Base-by-base conservation (phyloP, 2,329 filamentous ascomycete genomes). In the Iodosphaeria phyllophila region DNA sequence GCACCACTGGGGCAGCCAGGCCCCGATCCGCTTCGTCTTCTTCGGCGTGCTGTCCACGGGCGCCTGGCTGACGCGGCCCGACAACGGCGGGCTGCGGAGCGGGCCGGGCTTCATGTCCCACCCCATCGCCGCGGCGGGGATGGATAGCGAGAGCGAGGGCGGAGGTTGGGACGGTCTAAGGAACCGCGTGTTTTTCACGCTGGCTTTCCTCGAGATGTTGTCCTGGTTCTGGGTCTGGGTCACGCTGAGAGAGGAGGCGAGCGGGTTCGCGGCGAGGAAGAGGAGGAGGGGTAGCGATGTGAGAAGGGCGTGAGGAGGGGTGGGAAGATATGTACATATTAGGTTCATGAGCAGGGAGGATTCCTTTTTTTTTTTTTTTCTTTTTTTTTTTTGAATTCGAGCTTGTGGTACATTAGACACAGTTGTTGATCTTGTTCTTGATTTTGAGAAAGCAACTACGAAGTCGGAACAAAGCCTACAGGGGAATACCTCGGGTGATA, bases 171-270 rank as follows among this genome's bases (percentile, higher is more conserved):
- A 83, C 32, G 64, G 66, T 13, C 49, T 92, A 38, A 82, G 84
- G 54, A 92, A 91, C 44, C 67, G 80, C 25, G 56, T 92, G 20
- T 68, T 92, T 20, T 91, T 93, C 44, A 72, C 76, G 1, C 89
- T 82, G 50, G 71, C 70, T 6, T 89, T 92, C 40, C 43, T 92
- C 42, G 84, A 93, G 56, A 67, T 80, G 46, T 58, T 80, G 35
- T 64, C 65, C 32, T 92, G 83, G 80, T 83, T 92, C 48, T 92
- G 83, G 83, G 70, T 68, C 13, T 80, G 71, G 60, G 59, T 74
- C 16, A 75, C 68, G 4, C 46, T 82, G 37, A 57, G 68, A 26
- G 75, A 82, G 40, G 75, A 82, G 54, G 42, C 52, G n/a, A 34
- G 39, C 4, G 50, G 45, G 12, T 41, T 64, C 3, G 29, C 54